phyloP scores from a whole-genome alignment of 805 yeast species.

The Lipomyces japonicus region DNA sequence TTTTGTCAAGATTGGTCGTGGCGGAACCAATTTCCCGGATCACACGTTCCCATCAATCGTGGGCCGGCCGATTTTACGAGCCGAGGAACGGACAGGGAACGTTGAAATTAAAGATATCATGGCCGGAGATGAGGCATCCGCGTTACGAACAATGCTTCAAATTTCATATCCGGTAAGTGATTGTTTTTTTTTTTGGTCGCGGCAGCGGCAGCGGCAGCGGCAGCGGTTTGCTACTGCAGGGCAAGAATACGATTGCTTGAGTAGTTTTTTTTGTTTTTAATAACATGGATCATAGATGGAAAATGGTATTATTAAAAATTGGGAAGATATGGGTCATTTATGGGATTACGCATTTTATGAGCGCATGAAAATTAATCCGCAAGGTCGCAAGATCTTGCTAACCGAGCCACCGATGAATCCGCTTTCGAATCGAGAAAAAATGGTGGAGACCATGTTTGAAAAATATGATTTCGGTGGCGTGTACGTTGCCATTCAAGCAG shows the following conservation, averaged over 20 bases:
- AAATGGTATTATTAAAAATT: conserved; percentile 92
- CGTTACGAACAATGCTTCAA: conserved; percentile 83
- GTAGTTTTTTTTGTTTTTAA: neutral
- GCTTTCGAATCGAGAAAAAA: conserved; percentile 76
- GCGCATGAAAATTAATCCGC: conserved; percentile 69
- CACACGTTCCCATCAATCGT: conserved; percentile 95
- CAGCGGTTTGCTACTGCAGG: too few species aligned
- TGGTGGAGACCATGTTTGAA: conserved; percentile 93
- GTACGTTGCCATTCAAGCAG: conserved; percentile 95
- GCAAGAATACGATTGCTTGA: too few species aligned
- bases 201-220: neutral
- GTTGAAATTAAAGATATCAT: conserved; percentile 88
- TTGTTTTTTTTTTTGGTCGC: neutral
- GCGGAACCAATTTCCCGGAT: conserved; percentile 96
- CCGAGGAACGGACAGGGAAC: conserved; percentile 81
- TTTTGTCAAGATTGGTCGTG: conserved; percentile 68
- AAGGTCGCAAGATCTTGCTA: conserved; percentile 75
- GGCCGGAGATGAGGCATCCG: conserved; percentile 96
- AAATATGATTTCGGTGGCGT: conserved; percentile 87
- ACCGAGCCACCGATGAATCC: conserved; percentile 99
- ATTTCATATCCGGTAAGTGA: conserved; percentile 69
- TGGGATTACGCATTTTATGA: conserved; percentile 98
- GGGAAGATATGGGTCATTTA: conserved; percentile 98
- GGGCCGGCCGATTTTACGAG: conserved; percentile 94
- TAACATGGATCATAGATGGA: conserved; percentile 55